Base-by-base conservation (phyloP, 192 early-diverging fungal genomes). In the Jimgerdemannia lactiflua region DNA sequence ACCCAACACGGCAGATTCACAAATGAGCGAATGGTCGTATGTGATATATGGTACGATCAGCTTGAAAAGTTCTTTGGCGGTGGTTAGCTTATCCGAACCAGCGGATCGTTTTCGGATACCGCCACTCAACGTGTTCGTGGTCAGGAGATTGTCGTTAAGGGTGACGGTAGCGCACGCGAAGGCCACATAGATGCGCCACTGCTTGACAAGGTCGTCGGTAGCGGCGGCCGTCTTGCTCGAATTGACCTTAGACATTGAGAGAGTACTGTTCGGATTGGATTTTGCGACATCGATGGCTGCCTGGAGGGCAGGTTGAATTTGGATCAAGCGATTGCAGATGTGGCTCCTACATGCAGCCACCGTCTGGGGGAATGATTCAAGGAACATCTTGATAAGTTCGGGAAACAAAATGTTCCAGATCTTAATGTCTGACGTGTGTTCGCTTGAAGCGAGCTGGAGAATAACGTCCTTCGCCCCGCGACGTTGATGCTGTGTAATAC, bases 351-450 rank as follows among this genome's bases (percentile, higher is more conserved):
- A 86, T 64, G 89, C 70, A 41, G 79, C 80, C 39, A 83, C 82
- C 54, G 86, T 71, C 41, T 73, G 64, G 3, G 83, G 77, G 70
- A 89, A 88, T 44, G 82, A 84, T 39, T 87, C 83, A 71, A 92
- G 87, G 17, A 88, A 86, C 74, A 84, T 85, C 70, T 89, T 89
- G 39, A 89, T 74, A 18, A 96, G 75, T 42, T 89, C 83, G 4
- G 92, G 91, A 40, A 93, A 90, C 70, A 87, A 90, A 14, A 83
- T 82, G 14, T 87, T 76, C 94, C 94, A 95, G n/a, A 95, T 85
- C 0, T 71, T 70, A 18, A 78, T 70, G 66, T 95, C 92, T 6
- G 85, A 75, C 3, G 70, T 29, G 70, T 85, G 83, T 11, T 89
- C 88, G 20, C 90, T 90, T 39, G 81, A 79, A 40, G 91, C 91